A percentile compares a stretch with the other conserved stretches of the same genome.
These are phyloP conservation scores for Zygosaccharomyces sapae DNA, from an alignment of 1,139 yeast species.

Conservation along the genomic window DNA sequence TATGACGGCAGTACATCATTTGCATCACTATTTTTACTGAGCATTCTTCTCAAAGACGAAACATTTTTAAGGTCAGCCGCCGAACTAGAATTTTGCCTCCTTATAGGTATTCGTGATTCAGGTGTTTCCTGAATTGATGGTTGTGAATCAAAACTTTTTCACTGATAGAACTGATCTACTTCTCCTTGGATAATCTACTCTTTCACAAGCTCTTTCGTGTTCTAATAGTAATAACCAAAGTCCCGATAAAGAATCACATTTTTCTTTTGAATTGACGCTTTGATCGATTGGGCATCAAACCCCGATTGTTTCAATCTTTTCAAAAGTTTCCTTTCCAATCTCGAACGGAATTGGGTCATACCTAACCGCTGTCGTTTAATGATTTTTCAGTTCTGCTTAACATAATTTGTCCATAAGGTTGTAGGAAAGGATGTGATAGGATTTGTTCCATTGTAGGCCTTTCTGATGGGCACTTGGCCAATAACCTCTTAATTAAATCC, in stretches of 20 bases:
- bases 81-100: slow-evolving; percentile 11
- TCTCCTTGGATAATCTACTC: slow-evolving; percentile 42
- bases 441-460: slow-evolving; percentile 65
- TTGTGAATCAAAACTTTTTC: slow-evolving; percentile 28
- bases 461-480: slow-evolving; percentile 60
- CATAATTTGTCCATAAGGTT: slow-evolving; percentile 44
- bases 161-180: slow-evolving; percentile 49
- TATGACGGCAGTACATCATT: neutral
- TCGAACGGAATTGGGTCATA: slow-evolving; percentile 50
- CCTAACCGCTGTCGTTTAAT: slow-evolving; percentile 39
- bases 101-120: slow-evolving; percentile 15
- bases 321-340: slow-evolving; percentile 60
- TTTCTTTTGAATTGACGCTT: slow-evolving; percentile 54
- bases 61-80: neutral
- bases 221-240: slow-evolving; percentile 74
- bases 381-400: slow-evolving; percentile 43
- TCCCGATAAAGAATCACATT: slow-evolving; percentile 79
- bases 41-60: slow-evolving; percentile 18
- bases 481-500: slow-evolving; percentile 49
- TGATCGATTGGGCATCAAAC: slow-evolving; percentile 60
- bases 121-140: slow-evolving; percentile 1
- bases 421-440: slow-evolving; percentile 58
- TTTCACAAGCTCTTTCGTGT: slow-evolving; percentile 50
- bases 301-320: slow-evolving; percentile 63
- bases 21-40: slow-evolving; percentile 20